Evolutionary conservation across 2,329 filamentous ascomycete genomes (phyloP).

Genomic region (Fusarium longipes): DNA sequence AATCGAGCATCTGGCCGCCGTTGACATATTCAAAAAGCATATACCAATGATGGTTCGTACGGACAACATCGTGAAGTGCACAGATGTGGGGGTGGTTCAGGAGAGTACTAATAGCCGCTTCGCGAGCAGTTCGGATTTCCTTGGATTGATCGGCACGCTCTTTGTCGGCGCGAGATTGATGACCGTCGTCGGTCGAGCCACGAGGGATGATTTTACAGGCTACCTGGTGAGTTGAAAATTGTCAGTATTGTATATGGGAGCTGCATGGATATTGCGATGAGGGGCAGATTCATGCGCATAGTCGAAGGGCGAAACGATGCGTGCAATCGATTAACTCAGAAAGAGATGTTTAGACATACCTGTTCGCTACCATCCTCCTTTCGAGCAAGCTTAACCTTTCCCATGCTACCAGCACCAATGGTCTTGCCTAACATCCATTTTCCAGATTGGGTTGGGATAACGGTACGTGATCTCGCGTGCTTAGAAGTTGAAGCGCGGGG

Average conservation of each 20-base stretch:
- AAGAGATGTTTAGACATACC: constrained; percentile 63
- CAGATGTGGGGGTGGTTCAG: constrained; percentile 96
- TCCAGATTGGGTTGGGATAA: constrained; percentile 88
- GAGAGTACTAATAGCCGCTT: constrained; percentile 95
- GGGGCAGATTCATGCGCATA: constrained; percentile 25
- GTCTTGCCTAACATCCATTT: constrained; percentile 97
- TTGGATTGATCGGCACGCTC: constrained; percentile 96
- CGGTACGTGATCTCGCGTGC: constrained; percentile 74
- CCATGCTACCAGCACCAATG: constrained; percentile 97
- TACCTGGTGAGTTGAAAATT: constrained; percentile 61
- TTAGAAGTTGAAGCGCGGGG: constrained; percentile 56
- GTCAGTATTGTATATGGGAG: constrained; percentile 33
- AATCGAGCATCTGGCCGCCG: constrained; percentile 98
- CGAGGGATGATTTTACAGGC: constrained; percentile 97
- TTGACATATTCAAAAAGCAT: constrained; percentile 99
- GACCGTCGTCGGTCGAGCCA: constrained; percentile 87
- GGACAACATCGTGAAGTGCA: constrained; percentile 92
- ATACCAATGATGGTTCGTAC: constrained; percentile 99
- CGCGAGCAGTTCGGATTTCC: constrained; percentile 92
- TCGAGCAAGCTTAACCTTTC: constrained; percentile 95
- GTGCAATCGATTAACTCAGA: neutral
- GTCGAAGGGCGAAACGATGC: constrained; percentile 1
- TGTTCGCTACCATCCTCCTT: constrained; percentile 92
- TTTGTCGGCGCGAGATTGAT: constrained; percentile 75
- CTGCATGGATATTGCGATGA: constrained; percentile 13